Evolutionary conservation across 768 basidiomycete genomes (phyloP).

Genomic region (Favolaschia claudopus): DNA sequence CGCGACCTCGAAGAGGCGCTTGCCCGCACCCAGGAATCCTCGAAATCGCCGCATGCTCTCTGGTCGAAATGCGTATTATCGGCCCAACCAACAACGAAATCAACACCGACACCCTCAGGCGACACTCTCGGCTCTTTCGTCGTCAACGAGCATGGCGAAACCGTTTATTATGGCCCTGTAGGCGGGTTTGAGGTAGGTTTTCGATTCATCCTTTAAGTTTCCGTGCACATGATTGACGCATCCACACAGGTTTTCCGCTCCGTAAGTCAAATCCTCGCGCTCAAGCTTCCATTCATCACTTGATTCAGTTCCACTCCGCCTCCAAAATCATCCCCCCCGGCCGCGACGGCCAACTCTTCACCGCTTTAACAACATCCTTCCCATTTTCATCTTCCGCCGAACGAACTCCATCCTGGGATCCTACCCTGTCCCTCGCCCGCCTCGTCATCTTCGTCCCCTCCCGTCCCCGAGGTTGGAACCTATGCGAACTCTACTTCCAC

Average conservation of each 20-base stretch:
- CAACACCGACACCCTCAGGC: slow-evolving; percentile 28
- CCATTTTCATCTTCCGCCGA: slow-evolving; percentile 35
- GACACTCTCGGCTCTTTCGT: slow-evolving; percentile 56
- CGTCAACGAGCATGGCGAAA: slow-evolving; percentile 47
- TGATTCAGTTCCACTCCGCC: too few relatives aligned
- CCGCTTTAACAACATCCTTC: slow-evolving; percentile 28
- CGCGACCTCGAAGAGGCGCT: slow-evolving; percentile 52
- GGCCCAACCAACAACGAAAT: too few relatives aligned
- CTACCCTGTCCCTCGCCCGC: slow-evolving; percentile 28
- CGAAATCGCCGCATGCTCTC: neutral
- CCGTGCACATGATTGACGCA: slow-evolving; percentile 9
- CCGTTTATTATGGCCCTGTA: slow-evolving; percentile 58
- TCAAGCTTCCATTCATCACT: neutral
- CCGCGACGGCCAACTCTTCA: slow-evolving; percentile 8
- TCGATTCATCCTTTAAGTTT: neutral
- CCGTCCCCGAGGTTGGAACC: slow-evolving; percentile 47
- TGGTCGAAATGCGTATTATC: too few relatives aligned
- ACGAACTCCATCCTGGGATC: slow-evolving; percentile 24
- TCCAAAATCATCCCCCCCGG: too few relatives aligned
- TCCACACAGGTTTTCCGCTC: slow-evolving; percentile 1
- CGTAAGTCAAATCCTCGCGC: neutral
- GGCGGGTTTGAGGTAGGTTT: slow-evolving; percentile 53
- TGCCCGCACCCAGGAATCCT: slow-evolving; percentile 31
- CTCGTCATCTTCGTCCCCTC: slow-evolving; percentile 39
- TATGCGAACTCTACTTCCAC: slow-evolving; percentile 53